Base-by-base conservation (phyloP, 805 yeast genomes). In the Metschnikowia lochheadii region DNA sequence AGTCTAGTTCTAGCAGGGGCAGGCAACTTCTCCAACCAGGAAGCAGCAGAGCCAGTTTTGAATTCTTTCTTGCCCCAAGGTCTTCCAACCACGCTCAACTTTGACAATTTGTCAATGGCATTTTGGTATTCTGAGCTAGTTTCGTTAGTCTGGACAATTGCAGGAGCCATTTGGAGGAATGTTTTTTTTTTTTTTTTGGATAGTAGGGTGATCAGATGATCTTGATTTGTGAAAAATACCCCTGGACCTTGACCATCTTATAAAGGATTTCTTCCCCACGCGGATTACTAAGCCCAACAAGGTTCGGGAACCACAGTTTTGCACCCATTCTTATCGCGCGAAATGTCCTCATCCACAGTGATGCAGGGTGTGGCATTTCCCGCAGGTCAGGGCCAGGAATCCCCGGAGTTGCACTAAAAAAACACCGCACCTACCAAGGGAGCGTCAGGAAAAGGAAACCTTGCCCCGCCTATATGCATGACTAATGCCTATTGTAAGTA, bases 1-100 rank as follows among this genome's bases (percentile, higher is more conserved):
- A 51, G 60, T 36, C 69, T 54, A n/a, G 51, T 54, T 45, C 57
- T 58, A 37, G 69, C 57, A 2, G 64, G 44, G 17, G 49, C 59
- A 5, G 67, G 68, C 49, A 64, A 53, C 11, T 38, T 51, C 36
- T 57, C 57, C 20, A 55, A 44, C 57, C 59, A 55, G 10, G 60
- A 55, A 5, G 54, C 58, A 7, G 49, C 49, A 15, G 49, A 4
- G 2, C 58, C 60, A 3, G 55, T 49, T 33, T 52, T 55, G 40
- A 52, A 50, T 11, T 49, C 23, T 33, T 52, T 56, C 23, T 43
- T 40, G 46, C 48, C 44, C 18, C 42, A 48, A 4, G 47, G 43
- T 14, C 44, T 51, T 15, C 59, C 58, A n/a, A 55, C 48, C 23
- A 50, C 44, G 20, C 45, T 42, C 46, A 55, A 45, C 18, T 50